Evolutionary conservation across 257 asterid genomes (phyloP).

Genomic region (Solanum medicagineum): DNA sequence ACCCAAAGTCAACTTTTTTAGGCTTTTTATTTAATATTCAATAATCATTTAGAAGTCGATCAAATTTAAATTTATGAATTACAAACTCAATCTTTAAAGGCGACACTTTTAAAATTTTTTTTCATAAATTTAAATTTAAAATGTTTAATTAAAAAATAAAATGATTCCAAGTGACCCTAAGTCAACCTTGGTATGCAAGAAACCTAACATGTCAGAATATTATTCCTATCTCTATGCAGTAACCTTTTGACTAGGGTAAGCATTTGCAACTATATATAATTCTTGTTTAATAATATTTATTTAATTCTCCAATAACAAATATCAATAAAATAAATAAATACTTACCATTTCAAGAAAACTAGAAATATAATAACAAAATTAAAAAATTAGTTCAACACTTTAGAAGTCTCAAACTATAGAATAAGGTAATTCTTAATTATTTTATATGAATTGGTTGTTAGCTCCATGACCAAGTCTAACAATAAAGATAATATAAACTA

Average conservation of each 20-base stretch:
- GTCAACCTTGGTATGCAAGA: background rate
- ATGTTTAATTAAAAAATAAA: background rate
- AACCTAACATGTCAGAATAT: background rate
- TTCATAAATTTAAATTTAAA: background rate
- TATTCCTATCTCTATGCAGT: background rate
- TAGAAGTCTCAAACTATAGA: background rate
- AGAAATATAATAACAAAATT: background rate
- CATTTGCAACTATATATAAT: background rate
- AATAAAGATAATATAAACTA: background rate
- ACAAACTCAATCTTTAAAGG: accelerated
- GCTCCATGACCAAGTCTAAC: background rate
- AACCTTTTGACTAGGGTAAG: background rate
- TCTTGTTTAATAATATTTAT: background rate
- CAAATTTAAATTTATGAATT: background rate
- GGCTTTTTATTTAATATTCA: background rate
- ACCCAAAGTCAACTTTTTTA: background rate
- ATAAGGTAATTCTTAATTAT: background rate
- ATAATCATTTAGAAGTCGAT: accelerated
- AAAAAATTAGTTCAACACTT: background rate
- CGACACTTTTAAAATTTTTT: accelerated
- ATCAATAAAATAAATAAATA: background rate
- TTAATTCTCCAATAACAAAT: background rate
- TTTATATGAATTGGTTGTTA: background rate
- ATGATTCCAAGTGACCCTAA: background rate
- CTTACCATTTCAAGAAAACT: background rate